These are phyloP conservation scores for Claviceps monticola DNA, from an alignment of 2,329 filamentous ascomycete genomes.

Conservation along the genomic window DNA sequence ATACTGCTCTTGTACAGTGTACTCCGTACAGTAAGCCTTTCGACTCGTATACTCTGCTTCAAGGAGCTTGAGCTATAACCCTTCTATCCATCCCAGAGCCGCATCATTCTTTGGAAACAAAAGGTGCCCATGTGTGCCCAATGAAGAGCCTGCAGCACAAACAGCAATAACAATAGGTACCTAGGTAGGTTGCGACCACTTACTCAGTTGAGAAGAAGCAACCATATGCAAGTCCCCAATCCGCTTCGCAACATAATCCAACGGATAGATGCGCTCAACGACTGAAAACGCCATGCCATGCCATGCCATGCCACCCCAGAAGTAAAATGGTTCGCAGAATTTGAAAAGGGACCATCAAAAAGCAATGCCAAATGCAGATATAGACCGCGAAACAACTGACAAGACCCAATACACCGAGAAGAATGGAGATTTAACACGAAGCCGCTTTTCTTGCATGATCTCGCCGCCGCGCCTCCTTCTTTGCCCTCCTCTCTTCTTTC, in stretches of 20 bases:
- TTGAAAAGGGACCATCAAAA: not conserved
- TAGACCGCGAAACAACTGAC: not conserved
- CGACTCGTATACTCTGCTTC: too few relatives aligned
- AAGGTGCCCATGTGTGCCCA: not conserved
- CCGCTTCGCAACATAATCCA: not conserved
- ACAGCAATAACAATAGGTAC: too few relatives aligned
- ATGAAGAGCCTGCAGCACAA: not conserved
- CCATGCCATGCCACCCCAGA: conserved; percentile 1
- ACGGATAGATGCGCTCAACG: not conserved
- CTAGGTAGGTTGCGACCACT: too few relatives aligned
- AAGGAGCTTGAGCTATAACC: too few relatives aligned
- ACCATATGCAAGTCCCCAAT: not conserved
- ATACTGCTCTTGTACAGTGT: too few relatives aligned
- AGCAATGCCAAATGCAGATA: not conserved
- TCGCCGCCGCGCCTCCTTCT: conserved; percentile 28
- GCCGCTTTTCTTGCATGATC: conserved; percentile 19
- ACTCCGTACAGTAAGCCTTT: too few relatives aligned
- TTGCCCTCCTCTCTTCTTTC: conserved; percentile 31
- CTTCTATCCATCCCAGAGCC: not conserved
- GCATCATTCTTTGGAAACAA: not conserved
- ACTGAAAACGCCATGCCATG: conserved; percentile 1
- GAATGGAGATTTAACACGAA: not conserved
- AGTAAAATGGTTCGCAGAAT: not conserved
- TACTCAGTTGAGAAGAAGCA: too few relatives aligned
- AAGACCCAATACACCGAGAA: not conserved